phyloP scores from a whole-genome alignment of 257 asterid genomes.

The Nicotiana benthamiana region DNA sequence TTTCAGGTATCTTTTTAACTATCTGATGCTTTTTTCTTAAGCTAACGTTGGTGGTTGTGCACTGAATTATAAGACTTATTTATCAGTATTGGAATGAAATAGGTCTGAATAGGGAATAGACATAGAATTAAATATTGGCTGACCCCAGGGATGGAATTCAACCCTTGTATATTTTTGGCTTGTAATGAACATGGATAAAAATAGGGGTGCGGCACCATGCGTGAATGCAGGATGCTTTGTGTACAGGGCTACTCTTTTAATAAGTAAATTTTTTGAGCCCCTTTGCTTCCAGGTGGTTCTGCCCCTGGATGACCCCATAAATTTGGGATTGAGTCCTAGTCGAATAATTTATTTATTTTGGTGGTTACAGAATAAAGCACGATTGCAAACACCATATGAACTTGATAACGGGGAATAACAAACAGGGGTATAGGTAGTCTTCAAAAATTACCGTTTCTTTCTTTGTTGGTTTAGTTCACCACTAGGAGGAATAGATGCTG shows the following conservation, averaged over 20 bases:
- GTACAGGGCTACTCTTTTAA: too few relatives aligned
- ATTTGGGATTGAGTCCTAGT: background rate
- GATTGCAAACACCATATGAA: background rate
- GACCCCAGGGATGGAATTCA: too few relatives aligned
- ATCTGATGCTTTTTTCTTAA: background rate
- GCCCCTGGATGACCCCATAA: background rate
- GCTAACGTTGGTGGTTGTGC: background rate
- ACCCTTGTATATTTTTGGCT: too few relatives aligned
- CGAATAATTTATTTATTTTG: background rate
- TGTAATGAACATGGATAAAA: too few relatives aligned
- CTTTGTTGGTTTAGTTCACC: background rate
- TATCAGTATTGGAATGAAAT: background rate
- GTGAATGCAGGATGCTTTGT: too few relatives aligned
- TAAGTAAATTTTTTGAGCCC: too few relatives aligned
- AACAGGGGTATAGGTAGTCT: background rate
- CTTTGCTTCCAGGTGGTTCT: too few relatives aligned
- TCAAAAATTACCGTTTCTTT: background rate
- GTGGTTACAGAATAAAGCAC: background rate
- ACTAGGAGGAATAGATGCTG: background rate
- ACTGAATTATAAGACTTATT: background rate
- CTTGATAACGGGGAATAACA: background rate
- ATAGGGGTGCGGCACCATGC: too few relatives aligned
- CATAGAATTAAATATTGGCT: background rate
- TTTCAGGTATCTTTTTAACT: conserved; percentile 61
- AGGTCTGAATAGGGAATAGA: background rate